Evolutionary conservation across 1,284 basidiomycete species (phyloP).

Genomic region (Ganoderma multipileum): DNA sequence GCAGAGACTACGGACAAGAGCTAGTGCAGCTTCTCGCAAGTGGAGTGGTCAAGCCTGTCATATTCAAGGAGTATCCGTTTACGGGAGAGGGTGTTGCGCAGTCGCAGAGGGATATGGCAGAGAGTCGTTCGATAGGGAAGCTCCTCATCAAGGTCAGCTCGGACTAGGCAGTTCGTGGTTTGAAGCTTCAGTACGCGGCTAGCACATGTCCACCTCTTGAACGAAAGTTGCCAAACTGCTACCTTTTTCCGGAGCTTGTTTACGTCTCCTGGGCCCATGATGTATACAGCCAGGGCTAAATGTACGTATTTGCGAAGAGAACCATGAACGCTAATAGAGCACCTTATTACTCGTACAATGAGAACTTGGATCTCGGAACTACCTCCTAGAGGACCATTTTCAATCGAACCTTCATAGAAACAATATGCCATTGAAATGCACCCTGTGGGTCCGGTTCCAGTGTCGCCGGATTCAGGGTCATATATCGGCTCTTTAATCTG

Average conservation of each 20-base stretch:
- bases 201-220: too few species aligned
- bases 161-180: background rate
- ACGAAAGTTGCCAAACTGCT: too few species aligned
- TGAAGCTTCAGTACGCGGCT: too few species aligned
- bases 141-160: conserved; percentile 68
- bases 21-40: conserved; percentile 70
- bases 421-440: background rate
- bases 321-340: too few species aligned
- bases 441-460: background rate
- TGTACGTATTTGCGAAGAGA: too few species aligned
- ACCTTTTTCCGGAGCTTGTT: too few species aligned
- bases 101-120: conserved; percentile 82
- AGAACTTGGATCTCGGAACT: background rate
- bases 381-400: background rate
- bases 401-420: background rate
- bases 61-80: conserved; percentile 86
- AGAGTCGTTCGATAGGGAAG: conserved; percentile 85
- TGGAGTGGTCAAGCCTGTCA: conserved; percentile 72
- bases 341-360: background rate
- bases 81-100: conserved; percentile 80
- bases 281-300: too few species aligned
- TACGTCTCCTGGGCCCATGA: too few species aligned
- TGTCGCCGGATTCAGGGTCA: background rate
- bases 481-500: background rate
- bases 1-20: conserved; percentile 66